Base-by-base conservation (phyloP, 2,329 filamentous ascomycete species). In the Ceratocystis variospora region DNA sequence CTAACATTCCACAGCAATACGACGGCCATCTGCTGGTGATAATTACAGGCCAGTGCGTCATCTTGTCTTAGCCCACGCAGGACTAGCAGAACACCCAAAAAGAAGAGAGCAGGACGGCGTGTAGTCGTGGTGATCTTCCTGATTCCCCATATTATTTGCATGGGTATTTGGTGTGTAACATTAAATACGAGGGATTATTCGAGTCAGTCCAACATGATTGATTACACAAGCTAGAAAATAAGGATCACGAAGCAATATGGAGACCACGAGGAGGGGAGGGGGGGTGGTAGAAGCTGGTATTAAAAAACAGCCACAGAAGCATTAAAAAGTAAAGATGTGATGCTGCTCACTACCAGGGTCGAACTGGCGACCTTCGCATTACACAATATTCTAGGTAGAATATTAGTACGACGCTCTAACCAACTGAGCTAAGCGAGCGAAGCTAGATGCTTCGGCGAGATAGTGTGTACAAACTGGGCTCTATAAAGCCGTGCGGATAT, bases 331-430 rank as follows among this genome's bases (percentile, higher is more conserved):
- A 22, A 22, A 22, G 19, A 25, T n/a, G 37, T 37, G 28, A 28
- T 17, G 61, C 61, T 67, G 61, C 65, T 67, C 61, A 67, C 65
- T 67, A 64, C 65, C 65, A 67, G 65, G 65, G 65, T 67, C 61
- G 65, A 67, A 67, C 61, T 67, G 48, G 65, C 61, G 65, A 64
- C 65, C 65, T 67, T 63, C 65, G 61, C 61, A 67, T 67, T 67
- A 67, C 61, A 53, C 61, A 25, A 64, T 64, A 61, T 67, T 63
- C 28, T 5, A 31, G 41, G 61, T 67, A 10, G n/a, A 48, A 67
- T 67, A 67, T 67, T 67, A 67, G 65, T 67, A 67, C 65, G 65
- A 64, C 65, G 61, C 65, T 67, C 65, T 67, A 67, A 67, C 65
- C 61, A 67, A 64, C 66, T 67, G 62, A 67, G 62, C 66, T 67